Base-by-base conservation (phyloP, 495 filamentous ascomycete species). In the Trypethelium eluteriae region DNA sequence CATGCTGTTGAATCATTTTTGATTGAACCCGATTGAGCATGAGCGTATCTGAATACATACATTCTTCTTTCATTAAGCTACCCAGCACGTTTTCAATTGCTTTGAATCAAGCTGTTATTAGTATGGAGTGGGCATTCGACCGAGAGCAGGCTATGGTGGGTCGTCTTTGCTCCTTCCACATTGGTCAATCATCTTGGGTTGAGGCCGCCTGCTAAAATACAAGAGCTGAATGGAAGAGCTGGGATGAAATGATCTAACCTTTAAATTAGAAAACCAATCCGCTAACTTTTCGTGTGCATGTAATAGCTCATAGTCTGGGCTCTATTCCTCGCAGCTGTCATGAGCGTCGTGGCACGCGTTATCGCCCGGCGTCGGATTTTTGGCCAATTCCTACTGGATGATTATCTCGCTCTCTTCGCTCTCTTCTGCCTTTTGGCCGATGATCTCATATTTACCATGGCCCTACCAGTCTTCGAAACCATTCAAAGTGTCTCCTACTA, bases 101-200 rank as follows among this genome's bases (percentile, higher is more conserved):
- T 25, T 44, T 0, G 41, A 14, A 44, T 44, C 41, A 44, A 36
- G 7, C 6, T 35, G 36, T 59, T 59, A 14, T 59, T 36, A 32
- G 25, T 7, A 59, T 59, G 53, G 18, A 59, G 2, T 59, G 53
- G 53, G 53, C 53, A 36, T 59, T 59, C 18, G 53, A 59, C 2
- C 11, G 53, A 4, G 7, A 36, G 6, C n/a, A 18, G 25, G 53
- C 53, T 32, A 18, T 59, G 5, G 53, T 59, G 2, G 36, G 53
- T 36, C 18, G 1, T 18, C n/a, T 35, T 35, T 32, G 18, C 11
- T 25, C 18, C 49, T 25, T 25, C 25, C 25, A 25, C 25, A 25
- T 25, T 25, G 25, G 25, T 1, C 25, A 25, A 25, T 25, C 25
- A 25, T 25, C 25, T 25, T 25, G 25, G 25, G 25, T 25, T 25